phyloP scores from a whole-genome alignment of 148 eudicot species.

The Camellia sinensis region DNA sequence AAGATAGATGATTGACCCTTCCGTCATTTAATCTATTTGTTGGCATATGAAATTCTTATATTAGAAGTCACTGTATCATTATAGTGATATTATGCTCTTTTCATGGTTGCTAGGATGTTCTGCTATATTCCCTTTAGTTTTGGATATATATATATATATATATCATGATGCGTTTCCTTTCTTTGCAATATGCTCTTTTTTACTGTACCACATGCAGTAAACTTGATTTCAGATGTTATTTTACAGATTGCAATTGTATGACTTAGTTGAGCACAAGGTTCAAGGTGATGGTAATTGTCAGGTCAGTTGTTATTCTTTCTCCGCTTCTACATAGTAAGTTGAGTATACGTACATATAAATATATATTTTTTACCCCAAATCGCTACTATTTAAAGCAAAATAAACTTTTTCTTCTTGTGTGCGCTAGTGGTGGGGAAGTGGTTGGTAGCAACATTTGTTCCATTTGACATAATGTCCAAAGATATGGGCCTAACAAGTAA shows the following conservation, averaged over 20 bases:
- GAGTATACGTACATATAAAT: too few relatives aligned
- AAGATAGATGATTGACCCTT: not conserved
- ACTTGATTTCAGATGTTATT: conserved; percentile 25
- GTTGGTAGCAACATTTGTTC: not conserved
- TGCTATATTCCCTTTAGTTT: conserved; percentile 5
- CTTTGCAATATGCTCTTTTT: not conserved
- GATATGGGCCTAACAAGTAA: not conserved
- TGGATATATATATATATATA: not conserved
- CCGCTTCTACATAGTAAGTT: not conserved
- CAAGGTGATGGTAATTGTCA: conserved; percentile 98
- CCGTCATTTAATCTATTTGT: not conserved
- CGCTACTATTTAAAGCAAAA: not conserved
- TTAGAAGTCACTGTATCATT: not conserved
- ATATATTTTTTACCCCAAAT: not conserved
- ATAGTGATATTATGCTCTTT: not conserved
- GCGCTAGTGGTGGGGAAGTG: not conserved
- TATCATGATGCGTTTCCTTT: conserved; percentile 4
- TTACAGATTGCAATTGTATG: conserved; percentile 81
- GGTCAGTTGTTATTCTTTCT: conserved; percentile 39
- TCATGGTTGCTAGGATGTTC: conserved; percentile 13
- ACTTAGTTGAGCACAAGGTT: conserved; percentile 84
- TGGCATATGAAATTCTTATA: not conserved
- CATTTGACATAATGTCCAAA: conserved; percentile 3
- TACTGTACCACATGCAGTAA: not conserved
- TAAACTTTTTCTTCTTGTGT: not conserved